A percentile compares a stretch with the other conserved stretches of the same genome.
Conservation (phyloP, 257 asterid genomes). For the Solanum virginianum region DNA sequence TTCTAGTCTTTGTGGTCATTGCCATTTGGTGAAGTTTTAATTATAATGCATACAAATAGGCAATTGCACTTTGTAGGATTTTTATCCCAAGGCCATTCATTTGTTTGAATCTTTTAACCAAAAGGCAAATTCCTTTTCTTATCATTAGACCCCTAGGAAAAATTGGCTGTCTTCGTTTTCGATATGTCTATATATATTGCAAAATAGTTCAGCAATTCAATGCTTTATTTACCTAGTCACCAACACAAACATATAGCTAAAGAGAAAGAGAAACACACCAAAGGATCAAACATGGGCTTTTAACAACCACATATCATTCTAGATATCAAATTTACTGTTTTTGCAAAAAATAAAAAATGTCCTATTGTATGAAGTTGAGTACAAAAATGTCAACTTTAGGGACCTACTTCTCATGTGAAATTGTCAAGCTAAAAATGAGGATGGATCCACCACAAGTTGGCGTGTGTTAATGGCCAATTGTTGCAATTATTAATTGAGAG, state of each 20-base stretch:
- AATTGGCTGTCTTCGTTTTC: background rate
- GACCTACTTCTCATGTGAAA: slow-evolving; percentile 1
- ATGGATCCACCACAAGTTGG: background rate
- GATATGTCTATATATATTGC: no score
- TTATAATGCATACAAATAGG: background rate
- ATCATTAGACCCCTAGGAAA: no score
- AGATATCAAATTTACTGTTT: background rate
- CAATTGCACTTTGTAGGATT: background rate
- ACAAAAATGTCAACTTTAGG: background rate
- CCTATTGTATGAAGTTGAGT: background rate
- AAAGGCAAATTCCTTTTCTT: background rate
- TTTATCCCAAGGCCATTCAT: background rate
- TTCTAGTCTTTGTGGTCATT: background rate
- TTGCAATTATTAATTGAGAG: background rate
- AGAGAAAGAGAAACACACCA: background rate
- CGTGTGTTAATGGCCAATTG: background rate
- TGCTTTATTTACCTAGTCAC: background rate
- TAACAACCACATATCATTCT: background rate
- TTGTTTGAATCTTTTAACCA: background rate
- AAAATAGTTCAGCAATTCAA: no score
- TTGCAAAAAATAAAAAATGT: background rate
- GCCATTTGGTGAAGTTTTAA: background rate
- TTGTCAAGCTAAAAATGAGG: background rate
- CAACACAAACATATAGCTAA: no score
- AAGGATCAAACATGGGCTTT: background rate